phyloP scores from a whole-genome alignment of 2,329 filamentous ascomycete genomes.

The Pseudopithomyces chartarum region DNA sequence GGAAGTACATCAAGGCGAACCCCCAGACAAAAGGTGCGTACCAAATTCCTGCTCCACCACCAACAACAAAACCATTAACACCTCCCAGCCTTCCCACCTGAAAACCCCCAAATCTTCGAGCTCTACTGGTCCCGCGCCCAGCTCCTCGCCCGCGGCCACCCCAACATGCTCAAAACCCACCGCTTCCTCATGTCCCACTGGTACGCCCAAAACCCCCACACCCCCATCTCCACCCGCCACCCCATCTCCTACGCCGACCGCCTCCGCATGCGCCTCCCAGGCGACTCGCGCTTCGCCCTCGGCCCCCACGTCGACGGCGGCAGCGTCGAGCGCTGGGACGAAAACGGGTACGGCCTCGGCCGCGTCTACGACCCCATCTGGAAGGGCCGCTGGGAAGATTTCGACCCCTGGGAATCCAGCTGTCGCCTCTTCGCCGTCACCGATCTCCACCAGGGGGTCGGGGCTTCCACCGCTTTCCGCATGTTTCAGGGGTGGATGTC shows the following conservation, averaged over 20 bases:
- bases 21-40: conserved; percentile 48
- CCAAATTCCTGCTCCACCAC: background rate
- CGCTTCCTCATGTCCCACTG: conserved; percentile 56
- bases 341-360: conserved; percentile 64
- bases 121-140: conserved; percentile 57
- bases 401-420: conserved; percentile 81
- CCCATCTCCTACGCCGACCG: conserved; percentile 56
- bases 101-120: conserved; percentile 57
- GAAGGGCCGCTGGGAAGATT: conserved; percentile 76
- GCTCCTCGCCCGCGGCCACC: conserved; percentile 53
- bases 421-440: conserved; percentile 69
- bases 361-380: conserved; percentile 76
- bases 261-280: conserved; percentile 59
- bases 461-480: conserved; percentile 82
- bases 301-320: conserved; percentile 64
- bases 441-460: conserved; percentile 80
- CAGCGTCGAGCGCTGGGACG: conserved; percentile 58
- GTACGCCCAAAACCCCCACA: conserved; percentile 51
- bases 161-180: conserved; percentile 53
- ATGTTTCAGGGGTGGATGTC: conserved; percentile 90
- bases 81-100: conserved; percentile 50
- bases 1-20: conserved; percentile 52
- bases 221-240: conserved; percentile 51
- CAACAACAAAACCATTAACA: conserved; percentile 12
- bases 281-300: conserved; percentile 56